phyloP scores from a whole-genome alignment of 179 eudicot genomes.

The Silene noctiflora region DNA sequence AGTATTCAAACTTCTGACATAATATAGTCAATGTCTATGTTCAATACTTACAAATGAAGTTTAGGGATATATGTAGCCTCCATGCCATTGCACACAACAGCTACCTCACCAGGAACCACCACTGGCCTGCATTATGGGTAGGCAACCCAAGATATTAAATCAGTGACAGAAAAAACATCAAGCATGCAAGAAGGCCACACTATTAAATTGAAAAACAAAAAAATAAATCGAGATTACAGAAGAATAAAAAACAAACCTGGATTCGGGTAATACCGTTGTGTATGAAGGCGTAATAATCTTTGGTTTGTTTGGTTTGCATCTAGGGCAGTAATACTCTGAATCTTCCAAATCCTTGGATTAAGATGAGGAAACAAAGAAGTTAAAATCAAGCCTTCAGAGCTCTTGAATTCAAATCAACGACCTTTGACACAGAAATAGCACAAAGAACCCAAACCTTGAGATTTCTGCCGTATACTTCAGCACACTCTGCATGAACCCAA shows the following conservation, averaged over 20 bases:
- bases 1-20: not conserved
- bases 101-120: constrained; percentile 46
- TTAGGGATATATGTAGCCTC: constrained; percentile 69
- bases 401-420: not conserved
- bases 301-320: constrained; percentile 43
- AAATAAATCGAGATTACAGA: not conserved
- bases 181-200: not conserved
- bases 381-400: constrained; percentile 9
- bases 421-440: constrained; percentile 4
- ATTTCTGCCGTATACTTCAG: constrained; percentile 55
- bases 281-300: constrained; percentile 36
- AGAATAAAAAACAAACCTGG: constrained; percentile 38
- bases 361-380: not conserved
- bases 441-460: constrained; percentile 55
- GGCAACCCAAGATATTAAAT: constrained; percentile 18
- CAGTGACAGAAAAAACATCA: constrained; percentile 3
- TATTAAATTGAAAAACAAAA: not conserved
- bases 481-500: constrained; percentile 84
- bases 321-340: constrained; percentile 76
- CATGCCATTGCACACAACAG: constrained; percentile 83
- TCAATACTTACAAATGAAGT: constrained; percentile 68
- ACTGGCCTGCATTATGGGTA: constrained; percentile 35
- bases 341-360: constrained; percentile 54
- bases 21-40: not conserved
- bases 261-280: constrained; percentile 31